Conservation (phyloP, 2,329 filamentous ascomycete species). For the Fusarium nelsonii region DNA sequence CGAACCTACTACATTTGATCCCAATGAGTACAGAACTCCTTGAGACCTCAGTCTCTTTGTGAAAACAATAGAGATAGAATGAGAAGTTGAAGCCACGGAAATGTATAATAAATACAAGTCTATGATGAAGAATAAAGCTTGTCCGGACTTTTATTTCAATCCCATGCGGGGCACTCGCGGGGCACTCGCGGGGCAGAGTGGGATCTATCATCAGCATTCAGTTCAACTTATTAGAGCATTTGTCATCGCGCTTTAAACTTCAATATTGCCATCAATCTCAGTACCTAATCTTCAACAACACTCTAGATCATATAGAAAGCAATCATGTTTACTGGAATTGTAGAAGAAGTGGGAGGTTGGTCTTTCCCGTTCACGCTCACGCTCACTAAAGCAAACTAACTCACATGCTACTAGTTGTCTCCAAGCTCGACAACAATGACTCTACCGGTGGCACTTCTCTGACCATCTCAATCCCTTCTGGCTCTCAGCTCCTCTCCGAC, state of each 20-base stretch:
- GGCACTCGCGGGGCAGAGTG: constrained; percentile 42
- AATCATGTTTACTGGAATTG: constrained; percentile 94
- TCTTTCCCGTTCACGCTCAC: constrained; percentile 29
- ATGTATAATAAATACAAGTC: background rate
- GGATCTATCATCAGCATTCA: constrained; percentile 24
- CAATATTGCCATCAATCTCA: background rate
- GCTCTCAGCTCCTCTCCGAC: constrained; percentile 82
- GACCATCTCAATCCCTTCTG: constrained; percentile 78
- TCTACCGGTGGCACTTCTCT: constrained; percentile 89
- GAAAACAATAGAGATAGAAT: too few relatives aligned
- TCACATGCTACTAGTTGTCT: constrained; percentile 75
- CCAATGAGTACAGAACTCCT: background rate
- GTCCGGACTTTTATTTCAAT: constrained; percentile 25
- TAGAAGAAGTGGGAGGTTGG: constrained; percentile 92
- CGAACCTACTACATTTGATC: background rate
- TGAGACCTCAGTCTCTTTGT: background rate
- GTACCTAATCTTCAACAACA: background rate
- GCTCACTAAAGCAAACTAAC: constrained; percentile 34
- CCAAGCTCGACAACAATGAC: constrained; percentile 83
- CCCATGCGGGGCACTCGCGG: constrained; percentile 48
- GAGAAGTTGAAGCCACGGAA: background rate
- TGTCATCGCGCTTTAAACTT: constrained; percentile 38
- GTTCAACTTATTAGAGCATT: constrained; percentile 37
- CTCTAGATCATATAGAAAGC: background rate
- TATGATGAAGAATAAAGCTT: background rate